These are phyloP conservation scores for Blastocrithidia nonstop DNA, from an alignment of 208 protist genomes.

Conservation along the genomic window DNA sequence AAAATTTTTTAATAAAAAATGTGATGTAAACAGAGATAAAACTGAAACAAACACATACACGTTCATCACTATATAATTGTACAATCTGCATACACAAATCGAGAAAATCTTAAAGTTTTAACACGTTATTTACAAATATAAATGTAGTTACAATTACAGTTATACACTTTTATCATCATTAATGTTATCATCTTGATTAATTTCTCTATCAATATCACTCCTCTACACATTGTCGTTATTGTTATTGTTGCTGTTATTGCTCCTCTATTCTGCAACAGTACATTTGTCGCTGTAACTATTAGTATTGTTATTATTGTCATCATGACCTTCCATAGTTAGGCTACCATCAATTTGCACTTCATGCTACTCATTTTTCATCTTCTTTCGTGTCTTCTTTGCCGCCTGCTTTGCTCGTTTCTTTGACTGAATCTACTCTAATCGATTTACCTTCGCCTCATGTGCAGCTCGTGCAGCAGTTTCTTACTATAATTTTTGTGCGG, in stretches of 20 bases:
- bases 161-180: too few species aligned
- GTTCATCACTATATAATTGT: too few species aligned
- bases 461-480: constrained; percentile 13
- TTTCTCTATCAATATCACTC: too few species aligned
- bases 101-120: too few species aligned
- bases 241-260: neutral
- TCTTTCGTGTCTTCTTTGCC: constrained; percentile 11
- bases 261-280: too few species aligned
- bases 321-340: neutral
- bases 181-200: too few species aligned
- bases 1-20: too few species aligned
- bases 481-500: constrained; percentile 13
- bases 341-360: constrained; percentile 5
- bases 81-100: too few species aligned
- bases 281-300: neutral
- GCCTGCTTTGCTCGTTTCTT: constrained; percentile 40
- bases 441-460: constrained; percentile 26
- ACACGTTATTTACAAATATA: too few species aligned
- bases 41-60: too few species aligned
- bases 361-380: constrained; percentile 8
- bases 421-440: constrained; percentile 17
- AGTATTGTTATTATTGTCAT: neutral
- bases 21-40: too few species aligned
- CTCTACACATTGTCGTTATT: constrained; percentile 3
- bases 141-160: too few species aligned